Evolutionary conservation across 2,329 filamentous ascomycete species (phyloP).

Genomic region (Fusarium longipes): DNA sequence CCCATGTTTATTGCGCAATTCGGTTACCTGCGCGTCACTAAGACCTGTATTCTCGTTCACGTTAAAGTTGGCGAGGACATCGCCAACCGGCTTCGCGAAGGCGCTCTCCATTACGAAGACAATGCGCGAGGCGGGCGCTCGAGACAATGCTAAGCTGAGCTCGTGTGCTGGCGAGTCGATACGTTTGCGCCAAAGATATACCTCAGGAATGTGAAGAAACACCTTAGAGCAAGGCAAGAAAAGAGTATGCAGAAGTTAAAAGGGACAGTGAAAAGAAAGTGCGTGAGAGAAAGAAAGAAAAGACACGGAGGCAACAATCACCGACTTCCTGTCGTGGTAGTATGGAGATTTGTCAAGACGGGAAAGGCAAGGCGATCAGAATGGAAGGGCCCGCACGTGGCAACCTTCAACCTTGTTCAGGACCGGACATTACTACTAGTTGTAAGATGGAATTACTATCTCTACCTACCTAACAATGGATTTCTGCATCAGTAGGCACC

Average conservation of each 20-base stretch:
- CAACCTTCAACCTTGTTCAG: conserved; percentile 36
- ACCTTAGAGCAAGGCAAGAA: conserved; percentile 18
- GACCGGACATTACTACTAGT: not conserved
- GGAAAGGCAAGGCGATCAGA: conserved; percentile 43
- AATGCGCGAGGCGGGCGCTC: conserved; percentile 40
- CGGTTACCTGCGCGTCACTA: conserved; percentile 67
- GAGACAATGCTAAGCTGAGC: conserved; percentile 16
- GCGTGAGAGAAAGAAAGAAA: conserved; percentile 26
- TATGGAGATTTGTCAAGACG: conserved; percentile 44
- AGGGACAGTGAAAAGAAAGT: conserved; percentile 23
- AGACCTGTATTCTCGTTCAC: conserved; percentile 68
- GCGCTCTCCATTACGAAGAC: conserved; percentile 68
- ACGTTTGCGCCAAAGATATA: conserved; percentile 29
- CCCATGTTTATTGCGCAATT: conserved; percentile 68
- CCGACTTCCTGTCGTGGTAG: conserved; percentile 46
- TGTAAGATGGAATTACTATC: not conserved
- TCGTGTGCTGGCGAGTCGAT: conserved; percentile 18
- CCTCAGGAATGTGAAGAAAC: conserved; percentile 2
- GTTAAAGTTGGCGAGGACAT: conserved; percentile 69
- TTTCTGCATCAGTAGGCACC: not conserved
- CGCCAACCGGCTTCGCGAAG: conserved; percentile 66
- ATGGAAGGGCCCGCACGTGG: conserved; percentile 49
- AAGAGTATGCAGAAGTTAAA: conserved; percentile 16
- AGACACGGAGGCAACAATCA: conserved; percentile 37
- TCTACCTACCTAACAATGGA: too few relatives aligned